A percentile compares a stretch with the other conserved stretches of the same genome.
Evolutionary conservation across 78 protist species (phyloP).

Genomic region (Blattamonas nauphoetae): DNA sequence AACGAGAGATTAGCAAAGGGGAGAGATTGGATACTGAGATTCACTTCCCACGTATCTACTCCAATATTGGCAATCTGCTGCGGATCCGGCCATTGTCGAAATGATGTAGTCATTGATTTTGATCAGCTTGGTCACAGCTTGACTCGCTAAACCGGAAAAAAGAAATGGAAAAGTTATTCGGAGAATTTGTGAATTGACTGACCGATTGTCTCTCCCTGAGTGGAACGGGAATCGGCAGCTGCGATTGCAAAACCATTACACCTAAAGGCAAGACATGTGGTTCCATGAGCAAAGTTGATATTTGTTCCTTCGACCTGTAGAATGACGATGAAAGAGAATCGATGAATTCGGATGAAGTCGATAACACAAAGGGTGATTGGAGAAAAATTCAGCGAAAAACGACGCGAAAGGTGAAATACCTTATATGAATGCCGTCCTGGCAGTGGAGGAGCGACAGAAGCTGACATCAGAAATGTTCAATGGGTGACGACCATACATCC

Average conservation of each 20-base stretch:
- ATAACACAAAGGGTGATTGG: too few species aligned
- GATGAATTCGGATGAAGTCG: too few species aligned
- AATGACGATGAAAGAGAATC: too few species aligned
- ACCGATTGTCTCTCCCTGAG: constrained; percentile 85
- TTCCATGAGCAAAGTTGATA: constrained; percentile 83
- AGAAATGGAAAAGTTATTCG: neutral
- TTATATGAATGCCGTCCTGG: too few species aligned
- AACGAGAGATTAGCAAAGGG: neutral
- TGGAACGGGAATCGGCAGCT: constrained; percentile 95
- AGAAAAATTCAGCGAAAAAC: too few species aligned
- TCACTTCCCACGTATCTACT: constrained; percentile 62
- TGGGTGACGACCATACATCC: too few species aligned
- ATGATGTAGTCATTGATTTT: constrained; percentile 91
- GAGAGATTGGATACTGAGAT: neutral
- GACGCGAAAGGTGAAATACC: too few species aligned
- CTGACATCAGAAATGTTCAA: too few species aligned
- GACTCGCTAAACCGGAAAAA: constrained; percentile 52
- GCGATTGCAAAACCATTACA: constrained; percentile 78
- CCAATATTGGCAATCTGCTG: constrained; percentile 98
- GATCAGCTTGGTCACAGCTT: constrained; percentile 92
- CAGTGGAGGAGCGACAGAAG: too few species aligned
- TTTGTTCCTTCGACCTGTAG: neutral
- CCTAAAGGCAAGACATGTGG: constrained; percentile 95
- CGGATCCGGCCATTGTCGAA: constrained; percentile 99
- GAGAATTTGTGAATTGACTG: neutral